Percentiles rank a stretch among this genome's conserved stretches.
Evolutionary conservation across 257 asterid species (phyloP).

Genomic region (Cruciata laevipes): DNA sequence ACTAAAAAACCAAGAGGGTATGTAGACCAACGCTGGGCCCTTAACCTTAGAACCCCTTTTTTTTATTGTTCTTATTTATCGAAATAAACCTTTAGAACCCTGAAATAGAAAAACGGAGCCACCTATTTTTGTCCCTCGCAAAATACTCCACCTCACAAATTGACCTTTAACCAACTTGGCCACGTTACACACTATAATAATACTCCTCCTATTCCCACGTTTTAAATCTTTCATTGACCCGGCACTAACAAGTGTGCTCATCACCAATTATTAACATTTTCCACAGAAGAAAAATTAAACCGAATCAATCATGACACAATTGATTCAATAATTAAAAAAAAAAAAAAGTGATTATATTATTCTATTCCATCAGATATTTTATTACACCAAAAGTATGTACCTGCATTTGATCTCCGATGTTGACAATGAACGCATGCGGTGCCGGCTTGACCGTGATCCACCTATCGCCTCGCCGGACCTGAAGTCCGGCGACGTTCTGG

Average conservation of each 20-base stretch:
- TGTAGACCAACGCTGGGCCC: too few species aligned
- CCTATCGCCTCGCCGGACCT: slow-evolving; percentile 40
- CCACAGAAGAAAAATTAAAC: too few species aligned
- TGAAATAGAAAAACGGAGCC: not conserved
- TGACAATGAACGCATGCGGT: slow-evolving; percentile 71
- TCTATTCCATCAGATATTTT: too few species aligned
- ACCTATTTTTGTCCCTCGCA: not conserved
- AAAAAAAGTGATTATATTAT: too few species aligned
- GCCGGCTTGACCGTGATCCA: slow-evolving; percentile 82
- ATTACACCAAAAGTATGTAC: slow-evolving; percentile 14
- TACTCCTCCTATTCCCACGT: slow-evolving; percentile 6
- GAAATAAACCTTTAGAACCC: not conserved
- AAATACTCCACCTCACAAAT: not conserved
- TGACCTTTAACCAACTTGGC: not conserved
- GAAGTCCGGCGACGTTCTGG: slow-evolving; percentile 67
- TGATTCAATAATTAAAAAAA: too few species aligned
- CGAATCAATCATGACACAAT: too few species aligned
- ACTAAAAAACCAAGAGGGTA: too few species aligned
- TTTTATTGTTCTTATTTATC: too few species aligned
- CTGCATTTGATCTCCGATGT: slow-evolving; percentile 88
- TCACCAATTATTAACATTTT: not conserved
- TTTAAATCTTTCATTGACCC: slow-evolving; percentile 9
- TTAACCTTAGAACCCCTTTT: too few species aligned
- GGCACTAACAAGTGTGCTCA: not conserved
- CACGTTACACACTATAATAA: not conserved